Conservation (phyloP, 352 stramenopile species). For the Globisporangium nodosum region DNA sequence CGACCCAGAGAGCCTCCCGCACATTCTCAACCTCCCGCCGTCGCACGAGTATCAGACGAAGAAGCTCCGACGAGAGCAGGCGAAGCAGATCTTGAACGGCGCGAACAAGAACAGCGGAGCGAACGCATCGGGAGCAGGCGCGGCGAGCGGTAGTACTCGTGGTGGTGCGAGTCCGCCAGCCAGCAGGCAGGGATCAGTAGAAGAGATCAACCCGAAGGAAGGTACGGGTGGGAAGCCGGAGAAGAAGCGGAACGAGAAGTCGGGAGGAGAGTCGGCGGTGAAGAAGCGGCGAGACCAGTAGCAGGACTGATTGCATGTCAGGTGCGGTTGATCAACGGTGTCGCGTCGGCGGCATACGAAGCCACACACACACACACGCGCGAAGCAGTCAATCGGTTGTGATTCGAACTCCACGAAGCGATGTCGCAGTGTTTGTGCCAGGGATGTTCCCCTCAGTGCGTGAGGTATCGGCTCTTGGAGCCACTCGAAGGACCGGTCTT, state of each 20-base stretch:
- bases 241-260: slow-evolving; percentile 22
- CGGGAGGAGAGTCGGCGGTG: slow-evolving; percentile 21
- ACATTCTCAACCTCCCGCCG: slow-evolving; percentile 66
- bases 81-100: slow-evolving; percentile 56
- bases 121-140: slow-evolving; percentile 25
- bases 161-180: background rate
- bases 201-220: slow-evolving; percentile 14
- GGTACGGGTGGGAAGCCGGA: slow-evolving; percentile 23
- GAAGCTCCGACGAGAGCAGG: slow-evolving; percentile 83
- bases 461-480: slow-evolving; percentile 58
- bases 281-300: slow-evolving; percentile 63
- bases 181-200: slow-evolving; percentile 6
- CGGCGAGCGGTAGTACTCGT: background rate
- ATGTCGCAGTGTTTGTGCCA: background rate
- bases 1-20: slow-evolving; percentile 57
- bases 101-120: slow-evolving; percentile 23
- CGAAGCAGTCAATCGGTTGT: background rate
- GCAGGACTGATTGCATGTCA: background rate
- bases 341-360: too few relatives aligned
- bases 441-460: slow-evolving; percentile 31
- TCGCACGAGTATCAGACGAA: slow-evolving; percentile 89
- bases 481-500: slow-evolving; percentile 38
- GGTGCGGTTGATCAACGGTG: background rate
- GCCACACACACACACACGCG: background rate
- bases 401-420: background rate